These are phyloP conservation scores for Chlorella variabilis DNA, from an alignment of 163 green algal species.

Conservation along the genomic window DNA sequence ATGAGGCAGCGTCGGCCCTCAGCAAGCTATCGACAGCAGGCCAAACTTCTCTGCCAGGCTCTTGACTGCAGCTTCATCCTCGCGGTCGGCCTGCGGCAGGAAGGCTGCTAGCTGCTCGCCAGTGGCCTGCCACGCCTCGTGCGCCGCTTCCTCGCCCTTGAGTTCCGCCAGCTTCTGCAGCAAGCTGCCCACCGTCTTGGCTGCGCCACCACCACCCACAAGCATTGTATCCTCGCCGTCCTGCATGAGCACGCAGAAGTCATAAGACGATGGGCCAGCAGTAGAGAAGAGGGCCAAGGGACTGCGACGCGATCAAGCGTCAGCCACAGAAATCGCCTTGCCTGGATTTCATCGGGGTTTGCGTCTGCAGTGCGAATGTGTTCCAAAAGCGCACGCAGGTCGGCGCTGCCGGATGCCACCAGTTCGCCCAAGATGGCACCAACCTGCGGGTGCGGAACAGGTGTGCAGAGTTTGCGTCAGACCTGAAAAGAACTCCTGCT, in stretches of 20 bases:
- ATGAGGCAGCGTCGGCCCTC: background rate
- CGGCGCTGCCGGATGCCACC: constrained; percentile 3
- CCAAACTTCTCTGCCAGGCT: constrained; percentile 15
- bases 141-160: constrained; percentile 46
- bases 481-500: too few relatives aligned
- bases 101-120: constrained; percentile 26
- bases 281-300: background rate
- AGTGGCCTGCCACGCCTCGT: constrained; percentile 40
- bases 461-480: too few relatives aligned
- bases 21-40: background rate
- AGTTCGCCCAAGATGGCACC: constrained; percentile 35
- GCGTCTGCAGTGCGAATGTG: constrained; percentile 47
- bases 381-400: constrained; percentile 35
- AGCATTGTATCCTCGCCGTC: constrained; percentile 55
- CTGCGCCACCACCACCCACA: constrained; percentile 37
- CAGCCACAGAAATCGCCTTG: too few relatives aligned
- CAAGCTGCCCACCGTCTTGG: constrained; percentile 38
- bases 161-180: constrained; percentile 26
- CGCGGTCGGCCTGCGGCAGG: constrained; percentile 29
- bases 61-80: background rate
- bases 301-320: too few relatives aligned
- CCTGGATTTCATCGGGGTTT: constrained; percentile 31
- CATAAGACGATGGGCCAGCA: background rate
- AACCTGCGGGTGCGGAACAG: too few relatives aligned
- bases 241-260: background rate